A percentile compares a stretch with the other conserved stretches of the same genome.
Evolutionary conservation across 2,329 filamentous ascomycete genomes (phyloP).

Genomic region (Hortaea sp.): DNA sequence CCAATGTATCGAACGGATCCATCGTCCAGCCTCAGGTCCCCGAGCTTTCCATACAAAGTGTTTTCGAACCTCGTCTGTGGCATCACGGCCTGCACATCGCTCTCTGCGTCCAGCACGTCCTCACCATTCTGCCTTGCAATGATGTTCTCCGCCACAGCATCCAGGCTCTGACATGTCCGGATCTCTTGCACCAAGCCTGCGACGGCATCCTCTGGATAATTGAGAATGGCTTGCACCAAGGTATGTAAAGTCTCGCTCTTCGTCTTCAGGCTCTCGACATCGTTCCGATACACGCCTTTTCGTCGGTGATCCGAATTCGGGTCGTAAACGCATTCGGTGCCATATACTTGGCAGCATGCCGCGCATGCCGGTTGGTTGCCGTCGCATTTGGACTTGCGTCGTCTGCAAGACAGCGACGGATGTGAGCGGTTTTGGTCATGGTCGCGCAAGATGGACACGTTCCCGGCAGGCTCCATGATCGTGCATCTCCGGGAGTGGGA

Average conservation of each 20-base stretch:
- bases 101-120: constrained; percentile 34
- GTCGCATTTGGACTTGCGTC: constrained; percentile 54
- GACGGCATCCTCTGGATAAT: constrained; percentile 80
- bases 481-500: background rate
- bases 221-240: constrained; percentile 85
- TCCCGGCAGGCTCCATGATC: too few species aligned
- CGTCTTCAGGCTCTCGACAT: constrained; percentile 79
- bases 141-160: constrained; percentile 53
- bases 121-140: constrained; percentile 42
- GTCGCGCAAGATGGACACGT: background rate
- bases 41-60: constrained; percentile 86
- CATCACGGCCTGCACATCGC: constrained; percentile 28
- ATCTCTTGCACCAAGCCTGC: constrained; percentile 74
- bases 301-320: constrained; percentile 91
- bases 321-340: constrained; percentile 85
- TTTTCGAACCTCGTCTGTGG: constrained; percentile 51
- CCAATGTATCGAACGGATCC: constrained; percentile 85
- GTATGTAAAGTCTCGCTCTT: constrained; percentile 80
- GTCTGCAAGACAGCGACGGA: constrained; percentile 11
- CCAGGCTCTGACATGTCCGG: constrained; percentile 68
- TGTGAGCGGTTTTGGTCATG: constrained; percentile 3
- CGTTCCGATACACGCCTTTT: constrained; percentile 94
- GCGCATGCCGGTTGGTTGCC: constrained; percentile 85
- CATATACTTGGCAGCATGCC: constrained; percentile 90
- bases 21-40: constrained; percentile 76